Evolutionary conservation across 2,329 filamentous ascomycete genomes (phyloP), one percentile per base, ranked within the genome.

Genomic region (Penicillium thymicola): DNA sequence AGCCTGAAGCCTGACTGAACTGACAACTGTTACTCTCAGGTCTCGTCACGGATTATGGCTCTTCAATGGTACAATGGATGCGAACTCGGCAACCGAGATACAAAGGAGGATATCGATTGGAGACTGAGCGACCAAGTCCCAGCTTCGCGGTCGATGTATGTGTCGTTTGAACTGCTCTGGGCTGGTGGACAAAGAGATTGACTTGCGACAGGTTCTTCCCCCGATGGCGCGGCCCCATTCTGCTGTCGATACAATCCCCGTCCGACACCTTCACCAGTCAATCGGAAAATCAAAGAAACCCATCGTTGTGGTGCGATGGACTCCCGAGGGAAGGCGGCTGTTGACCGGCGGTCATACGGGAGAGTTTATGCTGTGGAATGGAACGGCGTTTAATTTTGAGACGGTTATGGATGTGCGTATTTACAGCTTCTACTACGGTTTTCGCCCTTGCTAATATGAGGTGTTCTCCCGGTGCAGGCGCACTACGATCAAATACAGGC

Each of bases 361-460:
- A 69, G 94, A 99, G 73, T 99, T 99, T 69, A 99, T 95, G 38
- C 77, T 99, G 4, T 99, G 94, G 94, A 99, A 99, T 72, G 94
- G 94, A 61, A 97, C 93, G 42, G 93, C 92, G 25, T 99, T 99
- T 83, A 97, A 99, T 75, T 99, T 99, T 67, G 94, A 99, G 78
- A 97, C 94, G 4, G 97, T 99, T 28, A 97, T 97, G 89, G 92
- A 96, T 74, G 79, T 81, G 64, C 51, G 76, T 70, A 38, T 27
- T 36, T 34, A 16, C 11, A 46, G 16, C 8, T 11, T 46, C n/a
- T 49, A 10, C n/a, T 49, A 11, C 11, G 7, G 14, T 11, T 41
- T 8, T 2, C 10, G 4, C 6, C 40, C 30, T 51, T 51, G 42
- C 46, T 61, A 57, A 59, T 61, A 61, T 25, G 13, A 10, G 32